phyloP scores from a whole-genome alignment of 192 early-diverging fungal species.

The Jimgerdemannia flammicorona region DNA sequence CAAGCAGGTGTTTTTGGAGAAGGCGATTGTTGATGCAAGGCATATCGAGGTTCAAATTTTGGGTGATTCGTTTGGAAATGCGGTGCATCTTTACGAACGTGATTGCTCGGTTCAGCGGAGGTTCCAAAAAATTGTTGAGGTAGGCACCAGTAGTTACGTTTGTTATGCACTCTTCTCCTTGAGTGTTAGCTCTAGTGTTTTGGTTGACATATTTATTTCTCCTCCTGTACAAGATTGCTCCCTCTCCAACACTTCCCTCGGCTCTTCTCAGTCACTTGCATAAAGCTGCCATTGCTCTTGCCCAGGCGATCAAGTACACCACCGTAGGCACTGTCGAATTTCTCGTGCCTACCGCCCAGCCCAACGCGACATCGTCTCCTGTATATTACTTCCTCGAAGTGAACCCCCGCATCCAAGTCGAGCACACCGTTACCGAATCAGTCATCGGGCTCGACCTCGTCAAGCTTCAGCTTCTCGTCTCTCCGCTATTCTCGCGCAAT shows the following conservation, averaged over 20 bases:
- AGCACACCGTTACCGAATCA: constrained; percentile 97
- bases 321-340: constrained; percentile 98
- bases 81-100: constrained; percentile 90
- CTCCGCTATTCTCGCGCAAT: constrained; percentile 8
- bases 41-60: constrained; percentile 97
- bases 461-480: constrained; percentile 19
- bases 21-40: constrained; percentile 81
- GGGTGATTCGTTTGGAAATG: constrained; percentile 85
- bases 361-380: constrained; percentile 41
- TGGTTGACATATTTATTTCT: constrained; percentile 1
- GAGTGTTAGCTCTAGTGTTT: neutral
- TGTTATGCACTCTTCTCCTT: neutral
- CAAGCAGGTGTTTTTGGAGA: constrained; percentile 86
- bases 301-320: constrained; percentile 87
- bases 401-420: constrained; percentile 91
- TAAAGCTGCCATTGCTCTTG: constrained; percentile 87
- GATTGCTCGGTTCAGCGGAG: constrained; percentile 94
- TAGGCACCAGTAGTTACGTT: constrained; percentile 61
- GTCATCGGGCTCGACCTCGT: constrained; percentile 82
- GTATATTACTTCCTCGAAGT: constrained; percentile 91
- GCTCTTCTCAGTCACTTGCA: constrained; percentile 72
- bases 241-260: constrained; percentile 75
- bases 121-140: constrained; percentile 96
- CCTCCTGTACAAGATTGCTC: constrained; percentile 41
- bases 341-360: constrained; percentile 81